Evolutionary conservation across 768 basidiomycete genomes (phyloP), one percentile per base, ranked within the genome.

Genomic region (Scleroderma bovista): DNA sequence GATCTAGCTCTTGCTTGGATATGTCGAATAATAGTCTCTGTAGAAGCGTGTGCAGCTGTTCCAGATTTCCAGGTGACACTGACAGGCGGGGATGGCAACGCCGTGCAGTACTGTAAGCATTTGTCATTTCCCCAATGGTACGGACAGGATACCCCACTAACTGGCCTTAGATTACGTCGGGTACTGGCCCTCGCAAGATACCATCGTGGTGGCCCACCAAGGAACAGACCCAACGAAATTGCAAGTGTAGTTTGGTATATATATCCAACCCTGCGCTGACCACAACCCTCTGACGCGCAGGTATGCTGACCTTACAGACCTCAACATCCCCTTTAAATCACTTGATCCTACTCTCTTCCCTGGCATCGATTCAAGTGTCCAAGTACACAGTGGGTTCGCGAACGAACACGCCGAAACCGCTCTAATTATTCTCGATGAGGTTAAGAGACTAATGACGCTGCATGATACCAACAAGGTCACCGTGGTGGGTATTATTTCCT

Each of bases 121-220:
- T 9, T 29, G 4, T 4, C 26, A 29, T 29, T 29, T 4, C 9
- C 9, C 26, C 9, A 9, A 29, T n/a, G 26, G 9, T 9, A 29
- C 9, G 26, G 26, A 29, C 26, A 29, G 4, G 53, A 10, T 12
- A 6, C 38, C 36, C n/a, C 26, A 29, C 9, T 29, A 29, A 9
- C 26, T 17, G 29, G 13, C 39, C 23, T 4, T 46, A 81, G 79
- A 68, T 54, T 81, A 73, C 56, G 79, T 82, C 19, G 81, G 82
- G 7, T 80, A 75, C 56, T 81, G 77, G 70, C 74, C 75, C 1
- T 53, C 66, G 8, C 63, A 75, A 51, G 69, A 74, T 48, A 69
- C 78, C 3, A 72, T 83, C 33, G 72, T 84, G 17, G 78, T 83
- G 8, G 76, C 75, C 1, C 81, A 83, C 54, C 70, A 84, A 58